phyloP scores from a whole-genome alignment of 139 green algal species.

The Haematococcus lacustris region DNA sequence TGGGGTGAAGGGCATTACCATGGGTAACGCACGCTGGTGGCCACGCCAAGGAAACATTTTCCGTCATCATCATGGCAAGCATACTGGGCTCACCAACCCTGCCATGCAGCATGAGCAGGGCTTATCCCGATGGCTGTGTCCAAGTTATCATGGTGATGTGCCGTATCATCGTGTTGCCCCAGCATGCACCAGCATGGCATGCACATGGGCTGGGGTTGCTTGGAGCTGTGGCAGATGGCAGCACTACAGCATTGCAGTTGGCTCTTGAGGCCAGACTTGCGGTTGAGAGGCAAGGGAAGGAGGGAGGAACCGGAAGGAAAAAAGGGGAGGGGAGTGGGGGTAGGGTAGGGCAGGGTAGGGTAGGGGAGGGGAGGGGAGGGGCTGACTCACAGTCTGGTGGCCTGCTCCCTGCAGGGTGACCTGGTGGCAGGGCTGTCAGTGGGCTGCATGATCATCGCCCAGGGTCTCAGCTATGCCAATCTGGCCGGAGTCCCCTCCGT shows the following conservation, averaged over 20 bases:
- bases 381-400: neutral
- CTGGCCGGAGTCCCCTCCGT: constrained; percentile 59
- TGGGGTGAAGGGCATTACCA: too few species aligned
- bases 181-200: too few species aligned
- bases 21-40: too few species aligned
- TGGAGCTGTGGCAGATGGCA: neutral
- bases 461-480: constrained; percentile 63
- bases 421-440: neutral
- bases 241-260: neutral
- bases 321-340: neutral
- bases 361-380: neutral
- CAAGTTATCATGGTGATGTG: too few species aligned
- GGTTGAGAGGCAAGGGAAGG: neutral
- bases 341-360: neutral
- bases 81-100: too few species aligned
- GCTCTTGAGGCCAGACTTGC: neutral
- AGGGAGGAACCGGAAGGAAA: neutral
- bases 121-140: too few species aligned
- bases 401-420: neutral
- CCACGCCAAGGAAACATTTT: too few species aligned
- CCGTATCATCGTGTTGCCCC: too few species aligned
- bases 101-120: too few species aligned
- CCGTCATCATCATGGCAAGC: too few species aligned
- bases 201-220: too few species aligned
- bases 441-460: constrained; percentile 4